Conservation (phyloP, 176 grass and related monocot species). For the Guadua angustifolia region DNA sequence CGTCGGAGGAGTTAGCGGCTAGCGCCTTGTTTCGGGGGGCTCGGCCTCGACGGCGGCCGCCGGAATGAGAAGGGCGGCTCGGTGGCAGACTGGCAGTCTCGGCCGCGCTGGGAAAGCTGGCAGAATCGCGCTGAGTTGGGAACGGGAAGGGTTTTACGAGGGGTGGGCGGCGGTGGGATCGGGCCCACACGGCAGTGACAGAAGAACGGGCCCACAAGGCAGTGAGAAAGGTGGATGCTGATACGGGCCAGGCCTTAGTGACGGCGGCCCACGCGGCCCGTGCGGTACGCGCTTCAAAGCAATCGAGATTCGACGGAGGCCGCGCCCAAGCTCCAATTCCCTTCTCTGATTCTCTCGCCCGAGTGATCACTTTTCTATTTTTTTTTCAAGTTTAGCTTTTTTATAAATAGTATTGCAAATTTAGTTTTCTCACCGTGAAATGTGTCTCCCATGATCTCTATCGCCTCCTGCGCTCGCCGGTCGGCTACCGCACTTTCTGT, state of each 20-base stretch:
- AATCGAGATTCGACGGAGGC: too few species aligned
- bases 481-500: too few species aligned
- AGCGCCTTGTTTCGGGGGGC: background rate
- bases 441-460: too few species aligned
- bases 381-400: too few species aligned
- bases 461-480: too few species aligned
- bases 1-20: background rate
- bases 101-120: background rate
- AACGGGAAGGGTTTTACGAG: background rate
- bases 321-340: too few species aligned
- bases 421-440: too few species aligned
- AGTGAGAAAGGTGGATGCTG: background rate
- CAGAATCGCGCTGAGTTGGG: background rate
- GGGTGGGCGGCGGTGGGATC: background rate
- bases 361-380: too few species aligned
- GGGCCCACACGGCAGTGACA: background rate
- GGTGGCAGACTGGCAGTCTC: background rate
- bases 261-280: too few species aligned
- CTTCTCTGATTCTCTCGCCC: too few species aligned
- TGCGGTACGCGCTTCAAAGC: too few species aligned
- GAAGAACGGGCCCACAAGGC: background rate
- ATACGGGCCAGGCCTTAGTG: background rate
- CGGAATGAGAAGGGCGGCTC: background rate
- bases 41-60: background rate
- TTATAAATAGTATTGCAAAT: too few species aligned